These are phyloP conservation scores for Globisporangium okanoganense DNA, from an alignment of 352 stramenopile species.

Conservation along the genomic window DNA sequence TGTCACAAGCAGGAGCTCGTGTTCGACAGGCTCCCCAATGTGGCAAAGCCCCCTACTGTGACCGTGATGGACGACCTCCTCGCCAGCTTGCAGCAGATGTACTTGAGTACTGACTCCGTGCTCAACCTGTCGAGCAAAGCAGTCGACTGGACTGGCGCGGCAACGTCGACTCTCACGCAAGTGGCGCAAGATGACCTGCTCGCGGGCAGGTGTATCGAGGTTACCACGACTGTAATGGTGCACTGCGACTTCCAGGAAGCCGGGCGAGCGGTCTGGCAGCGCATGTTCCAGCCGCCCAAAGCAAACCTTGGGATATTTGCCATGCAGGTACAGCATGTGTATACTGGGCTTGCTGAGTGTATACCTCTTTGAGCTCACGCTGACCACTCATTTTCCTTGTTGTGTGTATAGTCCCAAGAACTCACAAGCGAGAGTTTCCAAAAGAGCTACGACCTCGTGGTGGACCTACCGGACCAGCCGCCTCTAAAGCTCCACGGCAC, in stretches of 20 bases:
- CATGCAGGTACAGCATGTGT: neutral
- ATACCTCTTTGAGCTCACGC: neutral
- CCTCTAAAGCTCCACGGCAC: conserved; percentile 3
- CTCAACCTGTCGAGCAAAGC: neutral
- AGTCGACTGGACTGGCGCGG: neutral
- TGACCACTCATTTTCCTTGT: neutral
- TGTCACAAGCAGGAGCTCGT: neutral
- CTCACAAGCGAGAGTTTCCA: neutral
- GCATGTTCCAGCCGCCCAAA: neutral
- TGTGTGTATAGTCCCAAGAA: neutral
- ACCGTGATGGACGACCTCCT: neutral
- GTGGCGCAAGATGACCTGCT: neutral
- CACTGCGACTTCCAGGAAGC: conserved; percentile 8
- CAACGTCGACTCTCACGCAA: neutral
- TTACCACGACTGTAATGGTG: neutral
- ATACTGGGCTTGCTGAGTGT: neutral
- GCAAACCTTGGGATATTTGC: too few species aligned
- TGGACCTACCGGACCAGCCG: neutral
- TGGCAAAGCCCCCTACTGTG: neutral
- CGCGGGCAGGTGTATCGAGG: conserved; percentile 1
- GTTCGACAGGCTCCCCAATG: neutral
- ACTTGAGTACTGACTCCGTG: neutral
- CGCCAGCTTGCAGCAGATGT: neutral
- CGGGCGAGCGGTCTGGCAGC: neutral
- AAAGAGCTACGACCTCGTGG: conserved; percentile 9